phyloP scores from a whole-genome alignment of 1,284 basidiomycete species.

The Melanopsichium pennsylvanicum region DNA sequence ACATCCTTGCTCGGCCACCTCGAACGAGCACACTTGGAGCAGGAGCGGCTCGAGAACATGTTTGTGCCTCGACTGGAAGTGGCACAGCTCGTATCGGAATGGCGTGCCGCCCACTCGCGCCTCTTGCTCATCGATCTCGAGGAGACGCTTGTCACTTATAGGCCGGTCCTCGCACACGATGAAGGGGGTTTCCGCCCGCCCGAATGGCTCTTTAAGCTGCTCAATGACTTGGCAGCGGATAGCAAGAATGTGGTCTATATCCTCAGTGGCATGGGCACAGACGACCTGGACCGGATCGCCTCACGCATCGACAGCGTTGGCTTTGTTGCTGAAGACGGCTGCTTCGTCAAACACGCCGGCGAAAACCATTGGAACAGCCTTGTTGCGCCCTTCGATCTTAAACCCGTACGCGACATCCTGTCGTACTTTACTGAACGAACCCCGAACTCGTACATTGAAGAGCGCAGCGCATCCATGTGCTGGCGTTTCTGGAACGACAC shows the following conservation, averaged over 20 bases:
- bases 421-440: slow-evolving; percentile 84
- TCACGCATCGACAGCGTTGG: slow-evolving; percentile 75
- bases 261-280: slow-evolving; percentile 77
- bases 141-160: slow-evolving; percentile 73
- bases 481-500: slow-evolving; percentile 79
- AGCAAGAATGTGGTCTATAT: slow-evolving; percentile 80
- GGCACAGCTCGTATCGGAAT: slow-evolving; percentile 63
- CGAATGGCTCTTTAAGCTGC: slow-evolving; percentile 70
- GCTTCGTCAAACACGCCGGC: slow-evolving; percentile 75
- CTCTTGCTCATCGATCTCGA: slow-evolving; percentile 82
- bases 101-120: slow-evolving; percentile 70
- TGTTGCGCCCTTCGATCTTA: slow-evolving; percentile 78
- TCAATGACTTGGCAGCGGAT: slow-evolving; percentile 75
- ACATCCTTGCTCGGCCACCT: slow-evolving; percentile 74
- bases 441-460: slow-evolving; percentile 82
- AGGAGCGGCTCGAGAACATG: slow-evolving; percentile 55
- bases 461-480: slow-evolving; percentile 81
- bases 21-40: slow-evolving; percentile 60
- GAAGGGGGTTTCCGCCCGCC: slow-evolving; percentile 70
- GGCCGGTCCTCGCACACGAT: slow-evolving; percentile 59
- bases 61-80: slow-evolving; percentile 63
- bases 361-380: slow-evolving; percentile 76
- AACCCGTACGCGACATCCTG: slow-evolving; percentile 78
- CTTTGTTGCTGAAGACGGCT: slow-evolving; percentile 87
- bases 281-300: slow-evolving; percentile 72